A percentile compares a stretch with the other conserved stretches of the same genome.
Conservation (phyloP, 768 basidiomycete genomes). For the Termitomyces sp. region DNA sequence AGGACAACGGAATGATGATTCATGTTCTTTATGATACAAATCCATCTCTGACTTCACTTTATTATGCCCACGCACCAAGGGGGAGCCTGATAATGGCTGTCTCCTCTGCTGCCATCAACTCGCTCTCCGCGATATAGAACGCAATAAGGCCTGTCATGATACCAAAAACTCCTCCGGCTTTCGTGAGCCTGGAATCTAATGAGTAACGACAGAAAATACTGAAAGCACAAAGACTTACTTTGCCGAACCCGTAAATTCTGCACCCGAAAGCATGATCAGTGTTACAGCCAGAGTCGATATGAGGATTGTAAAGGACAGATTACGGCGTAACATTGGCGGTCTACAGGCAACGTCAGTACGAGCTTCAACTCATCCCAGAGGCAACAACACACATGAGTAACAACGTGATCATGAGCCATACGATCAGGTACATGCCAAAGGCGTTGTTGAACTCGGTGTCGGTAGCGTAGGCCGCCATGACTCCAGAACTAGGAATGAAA, state of each 20-base stretch:
- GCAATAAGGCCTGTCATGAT: slow-evolving; percentile 31
- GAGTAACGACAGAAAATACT: not conserved
- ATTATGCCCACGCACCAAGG: slow-evolving; percentile 18
- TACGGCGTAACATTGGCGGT: slow-evolving; percentile 24
- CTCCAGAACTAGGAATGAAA: slow-evolving; percentile 63
- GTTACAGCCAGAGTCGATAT: slow-evolving; percentile 25
- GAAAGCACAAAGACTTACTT: slow-evolving; percentile 13
- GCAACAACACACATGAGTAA: slow-evolving; percentile 53
- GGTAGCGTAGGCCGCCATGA: slow-evolving; percentile 47
- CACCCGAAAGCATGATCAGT: slow-evolving; percentile 27
- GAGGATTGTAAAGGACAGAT: slow-evolving; percentile 26
- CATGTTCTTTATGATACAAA: not conserved
- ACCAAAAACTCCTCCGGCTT: slow-evolving; percentile 30
- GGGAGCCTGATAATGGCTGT: slow-evolving; percentile 27
- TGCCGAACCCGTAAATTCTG: slow-evolving; percentile 18
- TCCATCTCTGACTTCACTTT: not conserved
- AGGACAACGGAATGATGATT: not conserved
- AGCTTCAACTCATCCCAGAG: not conserved
- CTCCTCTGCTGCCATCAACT: slow-evolving; percentile 28
- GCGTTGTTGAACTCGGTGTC: slow-evolving; percentile 49
- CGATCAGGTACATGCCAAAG: slow-evolving; percentile 63
- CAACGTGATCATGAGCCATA: slow-evolving; percentile 67
- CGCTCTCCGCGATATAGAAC: slow-evolving; percentile 31
- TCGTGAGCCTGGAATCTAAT: slow-evolving; percentile 16
- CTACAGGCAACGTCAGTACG: slow-evolving; percentile 15